Evolutionary conservation across 148 eudicot genomes (phyloP).

Genomic region (Chenopodium album): DNA sequence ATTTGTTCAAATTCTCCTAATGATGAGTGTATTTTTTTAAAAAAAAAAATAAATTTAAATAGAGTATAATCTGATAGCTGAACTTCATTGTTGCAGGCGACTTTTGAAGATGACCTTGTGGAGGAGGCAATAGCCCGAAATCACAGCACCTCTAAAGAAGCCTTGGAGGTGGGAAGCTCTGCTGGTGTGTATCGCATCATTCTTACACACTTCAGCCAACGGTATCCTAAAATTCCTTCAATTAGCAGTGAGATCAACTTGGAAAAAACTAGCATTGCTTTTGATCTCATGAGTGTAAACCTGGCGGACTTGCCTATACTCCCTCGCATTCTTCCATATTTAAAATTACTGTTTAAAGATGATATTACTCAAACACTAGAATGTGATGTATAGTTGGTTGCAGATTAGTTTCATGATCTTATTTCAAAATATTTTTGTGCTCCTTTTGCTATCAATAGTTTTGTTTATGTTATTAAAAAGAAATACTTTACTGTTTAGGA

Average conservation of each 20-base stretch:
- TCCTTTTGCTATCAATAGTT: background rate
- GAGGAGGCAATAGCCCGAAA: conserved; percentile 82
- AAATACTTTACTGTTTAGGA: background rate
- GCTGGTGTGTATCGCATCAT: conserved; percentile 81
- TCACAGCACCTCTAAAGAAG: conserved; percentile 87
- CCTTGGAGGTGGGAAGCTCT: conserved; percentile 64
- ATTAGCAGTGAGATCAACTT: conserved; percentile 52
- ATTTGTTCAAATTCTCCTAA: no score
- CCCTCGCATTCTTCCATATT: conserved; percentile 67
- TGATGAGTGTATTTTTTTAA: no score
- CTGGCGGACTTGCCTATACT: conserved; percentile 71
- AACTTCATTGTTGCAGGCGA: conserved; percentile 54
- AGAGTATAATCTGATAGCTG: no score
- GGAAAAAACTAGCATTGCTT: conserved; percentile 79
- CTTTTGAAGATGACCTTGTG: conserved; percentile 77
- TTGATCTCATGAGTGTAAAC: conserved; percentile 91
- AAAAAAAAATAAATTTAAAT: no score
- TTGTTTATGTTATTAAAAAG: background rate
- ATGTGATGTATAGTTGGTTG: background rate
- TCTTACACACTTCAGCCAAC: conserved; percentile 91
- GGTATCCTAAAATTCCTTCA: conserved; percentile 88
- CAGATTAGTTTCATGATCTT: no score
- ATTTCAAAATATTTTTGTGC: no score
- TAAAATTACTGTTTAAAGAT: conserved; percentile 61
- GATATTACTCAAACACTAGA: conserved; percentile 21